phyloP scores from a whole-genome alignment of 176 grass and related monocot species.

The Carex littledalei region DNA sequence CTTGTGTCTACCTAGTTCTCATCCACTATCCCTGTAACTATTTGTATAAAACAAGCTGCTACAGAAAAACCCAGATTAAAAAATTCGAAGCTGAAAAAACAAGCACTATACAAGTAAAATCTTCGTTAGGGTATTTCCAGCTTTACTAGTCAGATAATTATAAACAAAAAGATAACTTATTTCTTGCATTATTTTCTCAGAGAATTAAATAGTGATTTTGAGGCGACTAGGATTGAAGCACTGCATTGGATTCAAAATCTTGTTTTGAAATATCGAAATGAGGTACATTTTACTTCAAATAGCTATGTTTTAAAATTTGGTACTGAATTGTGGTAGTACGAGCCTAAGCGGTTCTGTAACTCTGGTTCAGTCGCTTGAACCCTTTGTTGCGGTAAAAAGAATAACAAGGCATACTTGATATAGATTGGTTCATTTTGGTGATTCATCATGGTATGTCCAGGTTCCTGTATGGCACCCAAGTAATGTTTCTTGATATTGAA shows the following conservation, averaged over 20 bases:
- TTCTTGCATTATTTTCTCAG: constrained; percentile 37
- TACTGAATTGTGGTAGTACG: background rate
- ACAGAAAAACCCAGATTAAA: background rate
- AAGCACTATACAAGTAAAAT: background rate
- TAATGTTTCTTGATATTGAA: background rate
- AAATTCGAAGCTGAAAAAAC: background rate
- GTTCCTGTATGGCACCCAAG: background rate
- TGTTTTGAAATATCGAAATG: constrained; percentile 48
- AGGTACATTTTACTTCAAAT: constrained; percentile 49
- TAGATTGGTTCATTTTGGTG: background rate
- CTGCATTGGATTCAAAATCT: constrained; percentile 83
- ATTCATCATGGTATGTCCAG: background rate
- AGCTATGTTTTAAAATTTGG: constrained; percentile 11
- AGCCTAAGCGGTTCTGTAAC: background rate
- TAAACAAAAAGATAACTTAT: background rate
- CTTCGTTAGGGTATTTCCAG: background rate
- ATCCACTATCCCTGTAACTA: background rate
- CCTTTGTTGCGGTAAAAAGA: background rate
- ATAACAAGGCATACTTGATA: background rate
- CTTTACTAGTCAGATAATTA: background rate
- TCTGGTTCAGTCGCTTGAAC: background rate
- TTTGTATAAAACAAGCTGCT: background rate
- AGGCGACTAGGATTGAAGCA: constrained; percentile 91
- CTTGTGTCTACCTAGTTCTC: background rate
- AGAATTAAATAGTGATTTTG: constrained; percentile 83